Percentiles rank a stretch among this genome's conserved stretches.
These are phyloP conservation scores for Panicum virgatum DNA, from an alignment of 202 grass and related monocot species.

Conservation along the genomic window DNA sequence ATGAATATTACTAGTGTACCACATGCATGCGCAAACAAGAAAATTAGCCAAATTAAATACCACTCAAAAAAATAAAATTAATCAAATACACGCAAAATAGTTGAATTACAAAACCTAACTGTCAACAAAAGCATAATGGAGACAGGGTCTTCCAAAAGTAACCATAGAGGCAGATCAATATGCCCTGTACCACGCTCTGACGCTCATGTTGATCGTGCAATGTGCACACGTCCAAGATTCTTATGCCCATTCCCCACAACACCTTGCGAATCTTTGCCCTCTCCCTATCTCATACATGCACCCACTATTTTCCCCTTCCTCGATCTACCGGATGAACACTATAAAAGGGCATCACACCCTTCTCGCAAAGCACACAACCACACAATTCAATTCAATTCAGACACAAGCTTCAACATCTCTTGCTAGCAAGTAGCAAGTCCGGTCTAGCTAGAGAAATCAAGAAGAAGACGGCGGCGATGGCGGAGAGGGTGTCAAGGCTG, in stretches of 20 bases:
- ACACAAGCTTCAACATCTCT: background rate
- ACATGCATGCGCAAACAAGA: too few relatives aligned
- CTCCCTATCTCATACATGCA: background rate
- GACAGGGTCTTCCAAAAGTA: too few relatives aligned
- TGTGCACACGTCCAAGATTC: conserved; percentile 32
- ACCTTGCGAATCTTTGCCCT: background rate
- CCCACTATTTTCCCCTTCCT: conserved; percentile 24
- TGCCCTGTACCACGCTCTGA: background rate
- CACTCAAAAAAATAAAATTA: too few relatives aligned
- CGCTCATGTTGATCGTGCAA: background rate
- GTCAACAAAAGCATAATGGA: background rate
- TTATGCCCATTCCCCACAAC: conserved; percentile 17
- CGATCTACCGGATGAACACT: conserved; percentile 7
- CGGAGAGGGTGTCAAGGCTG: too few relatives aligned
- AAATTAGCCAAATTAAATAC: too few relatives aligned
- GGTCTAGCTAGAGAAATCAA: too few relatives aligned
- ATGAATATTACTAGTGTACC: background rate
- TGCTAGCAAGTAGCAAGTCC: background rate
- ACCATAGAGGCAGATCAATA: background rate
- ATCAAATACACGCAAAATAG: too few relatives aligned
- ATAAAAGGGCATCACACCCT: conserved; percentile 36
- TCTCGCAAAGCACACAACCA: background rate
- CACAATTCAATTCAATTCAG: background rate
- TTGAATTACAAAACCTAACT: background rate
- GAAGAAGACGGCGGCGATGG: too few relatives aligned